phyloP scores from a whole-genome alignment of 495 filamentous ascomycete species.

The Neurospora sp. region DNA sequence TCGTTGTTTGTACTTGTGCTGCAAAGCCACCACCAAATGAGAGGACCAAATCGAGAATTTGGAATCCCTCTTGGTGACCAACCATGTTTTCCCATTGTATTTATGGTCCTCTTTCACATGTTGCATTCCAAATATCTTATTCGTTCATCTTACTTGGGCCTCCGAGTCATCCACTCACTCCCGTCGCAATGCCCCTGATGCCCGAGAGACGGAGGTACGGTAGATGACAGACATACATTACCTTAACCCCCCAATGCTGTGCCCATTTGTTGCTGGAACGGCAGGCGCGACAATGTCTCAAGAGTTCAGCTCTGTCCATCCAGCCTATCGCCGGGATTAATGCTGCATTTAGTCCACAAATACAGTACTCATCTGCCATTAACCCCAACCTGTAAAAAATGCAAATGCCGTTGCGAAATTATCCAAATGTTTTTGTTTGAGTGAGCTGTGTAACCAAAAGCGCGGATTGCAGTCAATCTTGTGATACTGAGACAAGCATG shows the following conservation, averaged over 20 bases:
- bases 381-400: neutral
- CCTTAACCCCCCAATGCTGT: neutral
- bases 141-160: neutral
- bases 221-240: neutral
- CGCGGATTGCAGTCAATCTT: neutral
- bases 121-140: neutral
- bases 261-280: neutral
- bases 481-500: neutral
- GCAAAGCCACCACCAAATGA: neutral
- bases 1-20: neutral
- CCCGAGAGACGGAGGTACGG: neutral
- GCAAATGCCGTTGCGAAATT: neutral
- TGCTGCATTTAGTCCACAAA: neutral
- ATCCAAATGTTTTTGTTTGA: neutral
- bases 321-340: neutral
- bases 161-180: neutral
- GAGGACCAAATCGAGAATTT: neutral
- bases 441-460: neutral
- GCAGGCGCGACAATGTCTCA: neutral
- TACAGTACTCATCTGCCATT: neutral
- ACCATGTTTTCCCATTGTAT: neutral
- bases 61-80: neutral
- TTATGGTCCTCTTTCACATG: neutral
- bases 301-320: neutral
- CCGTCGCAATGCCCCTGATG: too few species aligned